Evolutionary conservation across 495 filamentous ascomycete genomes (phyloP).

Genomic region (Hypoxylon crocopeplum): DNA sequence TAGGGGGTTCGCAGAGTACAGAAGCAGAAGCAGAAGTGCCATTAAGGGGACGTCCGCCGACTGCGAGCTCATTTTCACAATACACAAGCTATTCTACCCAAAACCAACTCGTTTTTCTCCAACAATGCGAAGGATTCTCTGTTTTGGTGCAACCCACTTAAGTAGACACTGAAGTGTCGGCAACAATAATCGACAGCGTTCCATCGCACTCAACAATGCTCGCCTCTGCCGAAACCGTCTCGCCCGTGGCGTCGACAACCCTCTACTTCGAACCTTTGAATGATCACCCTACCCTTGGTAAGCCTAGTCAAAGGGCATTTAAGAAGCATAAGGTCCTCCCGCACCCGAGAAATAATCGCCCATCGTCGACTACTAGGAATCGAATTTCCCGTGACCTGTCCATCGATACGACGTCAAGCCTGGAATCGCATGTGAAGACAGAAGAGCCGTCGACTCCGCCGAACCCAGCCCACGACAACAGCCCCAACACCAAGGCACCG

Average conservation of each 20-base stretch:
- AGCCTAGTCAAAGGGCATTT: constrained; percentile 49
- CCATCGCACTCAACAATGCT: constrained; percentile 35
- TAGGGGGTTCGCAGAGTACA: constrained; percentile 29
- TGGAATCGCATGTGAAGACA: constrained; percentile 29
- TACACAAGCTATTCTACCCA: no score
- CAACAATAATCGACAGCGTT: constrained; percentile 21
- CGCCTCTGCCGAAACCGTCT: constrained; percentile 29
- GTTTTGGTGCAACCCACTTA: constrained; percentile 25
- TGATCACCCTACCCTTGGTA: constrained; percentile 28
- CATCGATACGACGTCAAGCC: constrained; percentile 31
- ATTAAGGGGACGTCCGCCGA: no score
- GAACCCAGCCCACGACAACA: constrained; percentile 43
- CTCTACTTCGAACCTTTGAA: constrained; percentile 40
- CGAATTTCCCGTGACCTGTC: constrained; percentile 30
- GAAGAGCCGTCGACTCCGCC: constrained; percentile 27
- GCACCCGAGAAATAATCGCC: constrained; percentile 50
- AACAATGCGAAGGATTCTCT: constrained; percentile 29
- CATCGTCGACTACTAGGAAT: constrained; percentile 26
- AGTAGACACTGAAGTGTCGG: constrained; percentile 23
- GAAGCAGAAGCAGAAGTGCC: no score
- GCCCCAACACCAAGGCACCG: constrained; percentile 21
- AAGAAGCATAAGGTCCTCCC: constrained; percentile 64
- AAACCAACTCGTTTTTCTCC: constrained; percentile 8
- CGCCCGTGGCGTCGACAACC: constrained; percentile 35
- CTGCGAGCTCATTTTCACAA: no score